Evolutionary conservation across 2,329 filamentous ascomycete genomes (phyloP), one percentile per base, ranked within the genome.

Genomic region (Cladosporium phlei): DNA sequence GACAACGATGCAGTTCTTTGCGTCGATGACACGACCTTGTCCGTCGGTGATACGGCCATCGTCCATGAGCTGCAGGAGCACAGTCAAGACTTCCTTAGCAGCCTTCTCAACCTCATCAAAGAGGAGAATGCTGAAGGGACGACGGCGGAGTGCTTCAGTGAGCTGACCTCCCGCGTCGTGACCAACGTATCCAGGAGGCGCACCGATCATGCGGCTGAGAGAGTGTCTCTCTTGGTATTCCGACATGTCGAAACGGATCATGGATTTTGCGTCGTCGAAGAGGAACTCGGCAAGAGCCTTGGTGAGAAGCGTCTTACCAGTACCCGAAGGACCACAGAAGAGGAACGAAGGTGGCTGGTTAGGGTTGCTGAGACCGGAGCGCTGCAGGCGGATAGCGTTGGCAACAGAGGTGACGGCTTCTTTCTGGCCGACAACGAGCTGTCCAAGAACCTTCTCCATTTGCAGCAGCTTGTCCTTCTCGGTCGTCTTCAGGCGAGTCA

Each of bases 241-340:
- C 4, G 91, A 97, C 93, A 98, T 98, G 66, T 98, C 93, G 72
- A 98, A 95, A 29, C 93, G 86, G 59, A 98, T 95, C 93, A 98
- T 97, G 25, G 91, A 76, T 73, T 96, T 96, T 20, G 91, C 73
- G 58, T 98, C 93, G 64, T 98, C 93, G 72, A 98, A 98, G 21
- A 98, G 76, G 74, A 98, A 98, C 67, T 98, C 93, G 38, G 93
- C 93, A 50, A 98, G 77, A 12, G 91, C 93, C 70, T 98, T 98
- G 55, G 91, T 97, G 48, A 98, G 82, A 16, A 98, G 75, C 14
- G 93, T 98, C 73, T 98, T 98, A 75, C 93, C 93, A 10, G 93
- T 98, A 74, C 93, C 93, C 0, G 91, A 97, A 11, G 93, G 93
- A 74, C 93, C 93, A 62, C 93, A 97, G 80, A 98, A 98, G 48